Percentiles rank a stretch among this genome's conserved stretches.
Evolutionary conservation across 2,329 filamentous ascomycete species (phyloP).

Genomic region (Akanthomyces lecanii): DNA sequence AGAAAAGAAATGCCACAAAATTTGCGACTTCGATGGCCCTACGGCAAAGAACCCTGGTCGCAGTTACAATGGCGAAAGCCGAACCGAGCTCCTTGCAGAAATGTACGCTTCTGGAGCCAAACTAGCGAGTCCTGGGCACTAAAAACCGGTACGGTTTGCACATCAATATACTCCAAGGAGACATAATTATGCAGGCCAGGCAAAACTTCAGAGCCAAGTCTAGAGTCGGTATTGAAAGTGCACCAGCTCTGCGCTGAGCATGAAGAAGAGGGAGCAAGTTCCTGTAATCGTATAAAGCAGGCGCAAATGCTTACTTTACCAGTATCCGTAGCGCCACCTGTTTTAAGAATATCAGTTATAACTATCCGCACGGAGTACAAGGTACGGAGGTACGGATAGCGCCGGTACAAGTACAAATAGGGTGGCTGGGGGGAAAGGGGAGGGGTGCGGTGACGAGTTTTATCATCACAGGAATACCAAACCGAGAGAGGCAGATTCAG

Average conservation of each 20-base stretch:
- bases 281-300: too few species aligned
- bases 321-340: neutral
- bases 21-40: too few species aligned
- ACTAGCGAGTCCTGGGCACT: too few species aligned
- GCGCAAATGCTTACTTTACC: neutral
- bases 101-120: too few species aligned
- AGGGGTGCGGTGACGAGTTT: neutral
- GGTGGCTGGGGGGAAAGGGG: neutral
- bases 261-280: too few species aligned
- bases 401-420: neutral
- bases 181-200: neutral
- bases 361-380: neutral
- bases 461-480: neutral
- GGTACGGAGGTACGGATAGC: neutral
- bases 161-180: neutral
- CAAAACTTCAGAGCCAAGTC: neutral
- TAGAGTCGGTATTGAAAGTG: neutral
- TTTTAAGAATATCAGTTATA: neutral
- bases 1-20: too few species aligned
- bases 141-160: too few species aligned
- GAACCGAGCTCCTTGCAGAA: neutral
- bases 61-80: constrained; percentile 1
- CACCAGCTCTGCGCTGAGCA: neutral
- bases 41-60: neutral
- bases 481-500: neutral